Conservation (phyloP, 805 yeast species). For the Blastobotrys mokoenaii region DNA sequence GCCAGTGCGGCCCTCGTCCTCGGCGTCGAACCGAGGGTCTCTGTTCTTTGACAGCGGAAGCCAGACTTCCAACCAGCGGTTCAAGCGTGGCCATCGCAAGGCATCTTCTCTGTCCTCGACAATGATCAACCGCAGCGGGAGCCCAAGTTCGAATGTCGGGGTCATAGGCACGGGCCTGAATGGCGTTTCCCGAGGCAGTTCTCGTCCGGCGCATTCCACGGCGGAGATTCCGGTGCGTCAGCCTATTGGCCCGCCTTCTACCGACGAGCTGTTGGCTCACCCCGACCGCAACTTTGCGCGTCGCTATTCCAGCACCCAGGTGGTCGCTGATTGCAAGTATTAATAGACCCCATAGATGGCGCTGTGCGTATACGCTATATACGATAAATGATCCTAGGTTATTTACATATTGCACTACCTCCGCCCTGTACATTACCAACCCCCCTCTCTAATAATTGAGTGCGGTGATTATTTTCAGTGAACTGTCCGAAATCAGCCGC, state of each 20-base stretch:
- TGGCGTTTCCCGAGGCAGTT: constrained; percentile 4
- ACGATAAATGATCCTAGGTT: too few relatives aligned
- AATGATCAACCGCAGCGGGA: constrained; percentile 4
- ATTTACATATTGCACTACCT: too few relatives aligned
- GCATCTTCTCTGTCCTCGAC: constrained; percentile 21
- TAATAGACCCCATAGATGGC: too few relatives aligned
- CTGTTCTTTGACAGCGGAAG: constrained; percentile 6
- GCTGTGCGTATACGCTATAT: too few relatives aligned
- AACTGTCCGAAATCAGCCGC: too few relatives aligned
- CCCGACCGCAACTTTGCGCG: constrained; percentile 19
- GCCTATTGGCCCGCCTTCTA: constrained; percentile 28
- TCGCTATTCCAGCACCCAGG: not conserved
- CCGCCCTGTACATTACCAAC: too few relatives aligned
- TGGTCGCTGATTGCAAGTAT: not conserved
- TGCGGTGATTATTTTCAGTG: too few relatives aligned
- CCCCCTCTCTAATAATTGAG: too few relatives aligned
- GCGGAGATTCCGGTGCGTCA: constrained; percentile 23
- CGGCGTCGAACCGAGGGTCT: constrained; percentile 13
- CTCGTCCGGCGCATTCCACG: not conserved
- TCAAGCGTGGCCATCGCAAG: constrained; percentile 21
- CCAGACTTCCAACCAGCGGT: constrained; percentile 8
- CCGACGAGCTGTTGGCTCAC: constrained; percentile 22
- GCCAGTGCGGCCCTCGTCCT: constrained; percentile 19
- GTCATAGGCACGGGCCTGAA: constrained; percentile 2
- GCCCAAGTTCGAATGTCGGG: constrained; percentile 3